Evolutionary conservation across 768 basidiomycete species (phyloP).

Genomic region (Rhodocollybia butyracea): DNA sequence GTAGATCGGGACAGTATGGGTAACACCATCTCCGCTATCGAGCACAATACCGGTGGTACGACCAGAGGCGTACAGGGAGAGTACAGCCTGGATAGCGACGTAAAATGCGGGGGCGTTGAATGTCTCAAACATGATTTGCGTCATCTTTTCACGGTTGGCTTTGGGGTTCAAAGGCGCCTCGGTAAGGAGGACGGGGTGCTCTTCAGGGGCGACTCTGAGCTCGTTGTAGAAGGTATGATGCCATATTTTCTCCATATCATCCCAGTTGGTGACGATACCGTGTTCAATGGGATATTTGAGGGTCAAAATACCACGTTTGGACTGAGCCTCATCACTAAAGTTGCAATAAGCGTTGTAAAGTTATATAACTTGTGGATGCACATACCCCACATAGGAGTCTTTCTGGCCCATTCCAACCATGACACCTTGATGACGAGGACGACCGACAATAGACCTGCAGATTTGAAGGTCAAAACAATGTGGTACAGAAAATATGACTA

Average conservation of each 20-base stretch:
- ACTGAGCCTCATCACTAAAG: slow-evolving; percentile 65
- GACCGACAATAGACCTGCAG: slow-evolving; percentile 61
- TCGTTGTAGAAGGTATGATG: slow-evolving; percentile 86
- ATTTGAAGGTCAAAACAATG: background rate
- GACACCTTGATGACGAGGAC: slow-evolving; percentile 70
- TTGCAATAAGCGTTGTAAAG: slow-evolving; percentile 16
- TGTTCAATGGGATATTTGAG: slow-evolving; percentile 71
- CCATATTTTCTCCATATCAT: slow-evolving; percentile 78
- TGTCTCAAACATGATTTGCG: slow-evolving; percentile 96
- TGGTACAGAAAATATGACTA: background rate
- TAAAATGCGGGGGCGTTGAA: slow-evolving; percentile 94
- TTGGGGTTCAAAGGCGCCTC: slow-evolving; percentile 93
- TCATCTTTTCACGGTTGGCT: slow-evolving; percentile 92
- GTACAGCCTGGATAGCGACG: slow-evolving; percentile 88
- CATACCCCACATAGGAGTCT: slow-evolving; percentile 72
- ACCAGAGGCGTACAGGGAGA: slow-evolving; percentile 73
- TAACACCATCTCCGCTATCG: slow-evolving; percentile 73
- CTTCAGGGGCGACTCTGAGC: slow-evolving; percentile 89
- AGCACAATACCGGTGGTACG: slow-evolving; percentile 73
- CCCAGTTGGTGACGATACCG: slow-evolving; percentile 75
- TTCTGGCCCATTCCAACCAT: slow-evolving; percentile 81
- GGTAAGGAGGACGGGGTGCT: slow-evolving; percentile 88
- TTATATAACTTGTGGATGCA: slow-evolving; percentile 3
- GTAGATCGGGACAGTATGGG: slow-evolving; percentile 73
- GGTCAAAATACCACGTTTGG: slow-evolving; percentile 69